These are phyloP conservation scores for Penicillium longicatenatum DNA, from an alignment of 495 filamentous ascomycete species.

Conservation along the genomic window DNA sequence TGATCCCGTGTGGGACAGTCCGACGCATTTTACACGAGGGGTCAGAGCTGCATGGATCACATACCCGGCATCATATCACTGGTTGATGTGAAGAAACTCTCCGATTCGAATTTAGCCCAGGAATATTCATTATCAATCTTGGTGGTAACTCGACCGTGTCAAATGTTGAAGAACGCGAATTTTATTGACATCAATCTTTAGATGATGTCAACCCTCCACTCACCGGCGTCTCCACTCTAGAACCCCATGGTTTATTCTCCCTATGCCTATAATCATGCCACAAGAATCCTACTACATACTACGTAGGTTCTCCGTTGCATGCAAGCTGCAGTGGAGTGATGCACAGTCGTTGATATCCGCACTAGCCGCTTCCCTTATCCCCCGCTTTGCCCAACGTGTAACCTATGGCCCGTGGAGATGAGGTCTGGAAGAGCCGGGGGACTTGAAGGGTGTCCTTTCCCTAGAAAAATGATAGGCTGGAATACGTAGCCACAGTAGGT, in stretches of 20 bases:
- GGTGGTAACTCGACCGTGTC: no score
- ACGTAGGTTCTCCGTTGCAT: neutral
- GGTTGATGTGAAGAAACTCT: neutral
- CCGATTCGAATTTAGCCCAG: neutral
- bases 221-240: neutral
- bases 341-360: neutral
- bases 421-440: neutral
- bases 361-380: neutral
- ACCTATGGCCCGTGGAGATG: neutral
- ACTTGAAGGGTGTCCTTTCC: neutral
- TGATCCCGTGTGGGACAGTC: conserved; percentile 7
- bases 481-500: neutral
- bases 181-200: neutral
- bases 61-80: conserved; percentile 3
- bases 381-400: conserved; percentile 4
- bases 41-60: neutral
- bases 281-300: neutral
- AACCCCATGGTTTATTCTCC: neutral
- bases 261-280: neutral
- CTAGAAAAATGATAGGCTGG: neutral
- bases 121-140: conserved; percentile 5
- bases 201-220: neutral
- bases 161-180: neutral
- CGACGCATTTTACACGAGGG: neutral
- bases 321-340: conserved; percentile 1